Evolutionary conservation across 2,329 filamentous ascomycete genomes (phyloP).

Genomic region (Aspergillus felis): DNA sequence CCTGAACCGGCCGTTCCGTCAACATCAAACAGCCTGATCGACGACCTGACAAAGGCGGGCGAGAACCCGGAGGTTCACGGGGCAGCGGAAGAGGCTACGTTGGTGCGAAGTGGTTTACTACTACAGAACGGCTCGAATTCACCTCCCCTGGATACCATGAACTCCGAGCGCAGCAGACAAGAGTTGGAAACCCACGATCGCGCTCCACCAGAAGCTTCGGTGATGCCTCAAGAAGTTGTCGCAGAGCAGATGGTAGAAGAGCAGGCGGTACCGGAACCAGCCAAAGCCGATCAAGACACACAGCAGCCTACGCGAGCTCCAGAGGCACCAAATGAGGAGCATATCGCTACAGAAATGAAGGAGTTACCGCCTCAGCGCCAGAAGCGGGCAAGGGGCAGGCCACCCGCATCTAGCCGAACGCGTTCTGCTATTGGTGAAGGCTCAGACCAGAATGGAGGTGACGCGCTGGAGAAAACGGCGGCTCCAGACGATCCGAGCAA

Average conservation of each 20-base stretch:
- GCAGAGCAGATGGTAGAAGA: not conserved
- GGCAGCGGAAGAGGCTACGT: not conserved
- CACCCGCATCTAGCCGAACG: conserved; percentile 2
- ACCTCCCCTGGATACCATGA: not conserved
- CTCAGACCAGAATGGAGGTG: not conserved
- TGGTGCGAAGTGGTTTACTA: not conserved
- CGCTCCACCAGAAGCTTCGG: not conserved
- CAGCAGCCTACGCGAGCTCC: not conserved
- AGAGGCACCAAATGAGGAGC: not conserved
- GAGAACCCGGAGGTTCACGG: not conserved
- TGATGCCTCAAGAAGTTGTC: not conserved
- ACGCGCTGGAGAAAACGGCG: not conserved
- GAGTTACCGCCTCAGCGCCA: not conserved
- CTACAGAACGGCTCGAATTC: not conserved
- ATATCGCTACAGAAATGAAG: not conserved
- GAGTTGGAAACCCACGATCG: not conserved
- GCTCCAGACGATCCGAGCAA: conserved; percentile 1
- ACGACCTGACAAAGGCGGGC: not conserved
- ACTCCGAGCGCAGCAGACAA: conserved; percentile 8
- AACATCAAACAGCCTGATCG: not conserved
- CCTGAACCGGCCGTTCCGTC: not conserved
- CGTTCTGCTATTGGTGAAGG: not conserved
- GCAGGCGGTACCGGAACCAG: not conserved
- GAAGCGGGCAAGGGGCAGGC: conserved; percentile 7
- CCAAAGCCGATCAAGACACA: not conserved